Evolutionary conservation across 768 basidiomycete species (phyloP), one percentile per base, ranked within the genome.

Genomic region (Xerocomus spinulosus): DNA sequence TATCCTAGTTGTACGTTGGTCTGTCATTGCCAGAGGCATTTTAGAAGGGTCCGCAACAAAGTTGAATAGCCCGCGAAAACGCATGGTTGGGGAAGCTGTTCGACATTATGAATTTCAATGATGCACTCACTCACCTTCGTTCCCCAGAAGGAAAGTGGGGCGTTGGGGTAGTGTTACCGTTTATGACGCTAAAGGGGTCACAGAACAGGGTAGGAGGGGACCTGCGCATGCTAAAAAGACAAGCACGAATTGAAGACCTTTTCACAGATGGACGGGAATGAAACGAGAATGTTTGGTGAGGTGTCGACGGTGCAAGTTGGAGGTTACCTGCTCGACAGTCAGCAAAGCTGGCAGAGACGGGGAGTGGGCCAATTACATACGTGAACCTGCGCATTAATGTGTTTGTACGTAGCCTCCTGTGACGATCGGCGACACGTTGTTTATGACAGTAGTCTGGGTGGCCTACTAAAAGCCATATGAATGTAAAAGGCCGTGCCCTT

Each of bases 371-470:
- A 38, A 61, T 61, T 61, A 61, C 60, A 57, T 61, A 63, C 54
- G n/a, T 43, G 43, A 48, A 28, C 20, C 18, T 9, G 15, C 51
- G 23, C 46, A n/a, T n/a, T n/a, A 34, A n/a, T 38, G 55, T 9
- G 51, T 46, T 46, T 48, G 60, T 61, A 61, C 60, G 60, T 61
- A 63, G 33, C 39, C 38, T 37, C 35, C 46, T 60, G 50, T 57
- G 61, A 63, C 60, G 58, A 61, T 61, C 61, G 57, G 44, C 46
- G 14, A 44, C 56, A 56, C 36, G 52, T 49, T 50, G 49, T 45
- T 37, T 23, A 32, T 9, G 33, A 33, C 34, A 47, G 48, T 21
- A n/a, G n/a, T n/a, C n/a, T 17, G 45, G 48, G 54, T 62, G 57
- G 54, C 54, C 30, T 57, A 54, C 30, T 57, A 57, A 60, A 54